Percentiles rank a stretch among this genome's conserved stretches.
Conservation (phyloP, 768 basidiomycete genomes). For the Paxillus ammoniavirescens region DNA sequence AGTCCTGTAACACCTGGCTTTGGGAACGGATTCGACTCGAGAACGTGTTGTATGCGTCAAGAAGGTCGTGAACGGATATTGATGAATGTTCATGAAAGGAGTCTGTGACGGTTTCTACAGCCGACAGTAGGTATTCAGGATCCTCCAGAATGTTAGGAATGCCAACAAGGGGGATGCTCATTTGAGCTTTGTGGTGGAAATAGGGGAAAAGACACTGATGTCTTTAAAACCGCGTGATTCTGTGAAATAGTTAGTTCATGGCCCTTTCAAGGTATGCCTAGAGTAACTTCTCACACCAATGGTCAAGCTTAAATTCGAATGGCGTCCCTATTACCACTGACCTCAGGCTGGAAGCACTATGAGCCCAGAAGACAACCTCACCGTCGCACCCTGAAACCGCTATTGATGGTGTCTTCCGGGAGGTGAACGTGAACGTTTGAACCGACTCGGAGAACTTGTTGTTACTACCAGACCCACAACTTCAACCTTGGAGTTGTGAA, state of each 20-base stretch:
- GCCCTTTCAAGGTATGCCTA: neutral
- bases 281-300: neutral
- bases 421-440: no score
- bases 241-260: neutral
- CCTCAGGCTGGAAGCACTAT: no score
- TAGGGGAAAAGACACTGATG: neutral
- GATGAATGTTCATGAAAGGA: slow-evolving; percentile 39
- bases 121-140: slow-evolving; percentile 35
- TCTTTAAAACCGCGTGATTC: neutral
- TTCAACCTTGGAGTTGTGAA: no score
- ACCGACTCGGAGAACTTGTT: no score
- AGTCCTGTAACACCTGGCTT: slow-evolving; percentile 1
- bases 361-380: no score
- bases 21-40: slow-evolving; percentile 40
- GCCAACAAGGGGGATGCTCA: neutral
- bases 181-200: neutral
- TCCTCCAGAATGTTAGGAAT: slow-evolving; percentile 12
- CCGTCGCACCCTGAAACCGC: no score
- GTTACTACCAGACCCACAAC: no score
- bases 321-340: neutral
- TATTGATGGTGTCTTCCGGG: no score
- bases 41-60: slow-evolving; percentile 60
- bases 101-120: slow-evolving; percentile 46
- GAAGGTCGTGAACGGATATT: slow-evolving; percentile 52
- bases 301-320: neutral